Evolutionary conservation across 352 stramenopile species (phyloP).

Genomic region (Phytophthora podocarpi): DNA sequence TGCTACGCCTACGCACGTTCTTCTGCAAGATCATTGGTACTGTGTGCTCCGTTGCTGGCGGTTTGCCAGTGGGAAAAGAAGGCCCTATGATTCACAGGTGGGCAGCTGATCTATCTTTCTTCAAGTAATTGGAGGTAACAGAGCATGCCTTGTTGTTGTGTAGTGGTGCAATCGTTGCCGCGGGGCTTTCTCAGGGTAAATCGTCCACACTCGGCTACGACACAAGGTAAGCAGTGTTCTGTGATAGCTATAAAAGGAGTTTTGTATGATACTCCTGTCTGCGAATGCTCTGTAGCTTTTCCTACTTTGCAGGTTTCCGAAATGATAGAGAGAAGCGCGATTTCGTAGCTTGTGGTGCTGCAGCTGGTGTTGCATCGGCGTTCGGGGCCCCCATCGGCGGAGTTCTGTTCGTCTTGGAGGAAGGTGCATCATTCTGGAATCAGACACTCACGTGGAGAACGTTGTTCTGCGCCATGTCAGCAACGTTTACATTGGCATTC

Average conservation of each 20-base stretch:
- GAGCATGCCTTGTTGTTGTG: neutral
- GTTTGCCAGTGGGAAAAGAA: conserved; percentile 91
- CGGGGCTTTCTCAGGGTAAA: conserved; percentile 80
- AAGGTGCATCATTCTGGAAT: conserved; percentile 90
- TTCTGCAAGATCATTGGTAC: conserved; percentile 91
- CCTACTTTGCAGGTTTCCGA: conserved; percentile 87
- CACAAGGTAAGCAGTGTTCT: conserved; percentile 46
- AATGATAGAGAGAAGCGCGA: conserved; percentile 91
- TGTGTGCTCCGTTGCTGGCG: conserved; percentile 83
- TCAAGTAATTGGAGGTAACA: conserved; percentile 28
- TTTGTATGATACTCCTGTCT: too few relatives aligned
- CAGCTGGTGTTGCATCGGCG: conserved; percentile 86
- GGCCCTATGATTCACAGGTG: conserved; percentile 93
- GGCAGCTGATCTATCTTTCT: neutral
- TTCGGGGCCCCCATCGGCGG: conserved; percentile 93
- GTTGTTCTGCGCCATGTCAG: conserved; percentile 88
- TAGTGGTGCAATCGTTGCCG: conserved; percentile 79
- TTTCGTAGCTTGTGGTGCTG: conserved; percentile 88
- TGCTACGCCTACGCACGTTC: conserved; percentile 80
- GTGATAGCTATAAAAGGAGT: too few relatives aligned
- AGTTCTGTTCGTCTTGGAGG: conserved; percentile 82
- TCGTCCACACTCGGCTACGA: conserved; percentile 75
- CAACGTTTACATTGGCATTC: conserved; percentile 86
- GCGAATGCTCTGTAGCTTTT: conserved; percentile 54
- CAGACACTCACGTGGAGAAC: conserved; percentile 84